Evolutionary conservation across 495 filamentous ascomycete species (phyloP).

Genomic region (Neohortaea acidophila): DNA sequence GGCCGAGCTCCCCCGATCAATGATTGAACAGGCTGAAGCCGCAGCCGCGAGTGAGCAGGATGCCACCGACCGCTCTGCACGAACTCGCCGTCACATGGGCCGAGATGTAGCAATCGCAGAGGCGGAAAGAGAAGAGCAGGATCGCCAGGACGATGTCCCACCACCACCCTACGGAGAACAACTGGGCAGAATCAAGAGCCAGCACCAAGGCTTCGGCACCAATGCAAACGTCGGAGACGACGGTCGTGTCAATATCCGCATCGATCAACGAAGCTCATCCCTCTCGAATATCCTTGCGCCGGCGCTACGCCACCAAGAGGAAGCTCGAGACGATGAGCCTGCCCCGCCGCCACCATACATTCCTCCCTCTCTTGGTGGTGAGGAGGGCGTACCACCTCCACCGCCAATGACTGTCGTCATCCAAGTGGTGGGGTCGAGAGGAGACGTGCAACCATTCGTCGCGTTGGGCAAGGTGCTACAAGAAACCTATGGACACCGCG

Average conservation of each 20-base stretch:
- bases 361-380: slow-evolving; percentile 44
- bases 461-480: slow-evolving; percentile 37
- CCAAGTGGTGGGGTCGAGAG: slow-evolving; percentile 38
- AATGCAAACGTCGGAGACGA: slow-evolving; percentile 42
- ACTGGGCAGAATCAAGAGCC: slow-evolving; percentile 34
- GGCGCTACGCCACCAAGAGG: slow-evolving; percentile 44
- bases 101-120: background rate
- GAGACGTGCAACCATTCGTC: slow-evolving; percentile 40
- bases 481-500: slow-evolving; percentile 33
- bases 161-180: slow-evolving; percentile 36
- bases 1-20: background rate
- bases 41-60: slow-evolving; percentile 3
- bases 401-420: slow-evolving; percentile 35
- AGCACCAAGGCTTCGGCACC: slow-evolving; percentile 38
- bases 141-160: slow-evolving; percentile 17
- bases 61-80: background rate
- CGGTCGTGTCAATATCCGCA: slow-evolving; percentile 61
- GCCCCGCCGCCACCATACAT: slow-evolving; percentile 44
- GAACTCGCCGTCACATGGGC: background rate
- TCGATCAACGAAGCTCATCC: slow-evolving; percentile 47
- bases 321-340: slow-evolving; percentile 28
- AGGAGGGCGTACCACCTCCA: slow-evolving; percentile 40
- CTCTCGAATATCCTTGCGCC: slow-evolving; percentile 52
- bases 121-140: background rate
- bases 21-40: slow-evolving; percentile 6